phyloP scores from a whole-genome alignment of 306 rosid genomes.

The Vigna mungo region DNA sequence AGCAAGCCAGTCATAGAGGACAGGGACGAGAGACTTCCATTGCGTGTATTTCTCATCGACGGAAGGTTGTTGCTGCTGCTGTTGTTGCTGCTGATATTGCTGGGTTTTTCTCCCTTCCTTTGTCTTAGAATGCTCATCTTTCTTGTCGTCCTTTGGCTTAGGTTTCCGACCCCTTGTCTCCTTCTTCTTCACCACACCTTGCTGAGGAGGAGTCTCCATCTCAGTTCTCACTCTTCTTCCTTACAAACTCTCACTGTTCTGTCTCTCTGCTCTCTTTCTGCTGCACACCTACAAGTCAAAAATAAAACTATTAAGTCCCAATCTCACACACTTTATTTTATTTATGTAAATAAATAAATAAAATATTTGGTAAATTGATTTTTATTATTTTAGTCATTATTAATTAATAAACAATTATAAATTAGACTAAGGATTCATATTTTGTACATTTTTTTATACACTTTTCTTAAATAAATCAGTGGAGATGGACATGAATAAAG shows the following conservation, averaged over 20 bases:
- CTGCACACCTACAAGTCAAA: background rate
- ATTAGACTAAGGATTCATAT: too few relatives aligned
- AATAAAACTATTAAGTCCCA: background rate
- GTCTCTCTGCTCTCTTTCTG: background rate
- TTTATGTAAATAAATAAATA: background rate
- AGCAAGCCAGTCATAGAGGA: slow-evolving; percentile 95
- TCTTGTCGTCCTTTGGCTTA: slow-evolving; percentile 76
- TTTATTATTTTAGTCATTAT: too few relatives aligned
- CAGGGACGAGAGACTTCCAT: slow-evolving; percentile 90
- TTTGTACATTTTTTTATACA: too few relatives aligned
- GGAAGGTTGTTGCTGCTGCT: slow-evolving; percentile 59
- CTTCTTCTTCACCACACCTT: slow-evolving; percentile 68
- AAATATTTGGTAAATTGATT: background rate
- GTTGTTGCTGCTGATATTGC: slow-evolving; percentile 59
- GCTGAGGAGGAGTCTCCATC: slow-evolving; percentile 45
- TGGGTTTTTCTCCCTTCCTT: slow-evolving; percentile 56
- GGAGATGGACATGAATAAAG: too few relatives aligned
- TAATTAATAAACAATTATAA: too few relatives aligned
- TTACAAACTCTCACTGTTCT: background rate
- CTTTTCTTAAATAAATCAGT: too few relatives aligned
- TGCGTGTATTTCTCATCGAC: slow-evolving; percentile 86
- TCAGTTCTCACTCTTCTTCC: background rate
- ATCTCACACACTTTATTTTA: background rate
- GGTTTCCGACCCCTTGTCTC: slow-evolving; percentile 90
- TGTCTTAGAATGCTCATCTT: slow-evolving; percentile 32